Evolutionary conservation across 176 grass and related monocot species (phyloP), one percentile per base, ranked within the genome.

Genomic region (Typha latifolia): DNA sequence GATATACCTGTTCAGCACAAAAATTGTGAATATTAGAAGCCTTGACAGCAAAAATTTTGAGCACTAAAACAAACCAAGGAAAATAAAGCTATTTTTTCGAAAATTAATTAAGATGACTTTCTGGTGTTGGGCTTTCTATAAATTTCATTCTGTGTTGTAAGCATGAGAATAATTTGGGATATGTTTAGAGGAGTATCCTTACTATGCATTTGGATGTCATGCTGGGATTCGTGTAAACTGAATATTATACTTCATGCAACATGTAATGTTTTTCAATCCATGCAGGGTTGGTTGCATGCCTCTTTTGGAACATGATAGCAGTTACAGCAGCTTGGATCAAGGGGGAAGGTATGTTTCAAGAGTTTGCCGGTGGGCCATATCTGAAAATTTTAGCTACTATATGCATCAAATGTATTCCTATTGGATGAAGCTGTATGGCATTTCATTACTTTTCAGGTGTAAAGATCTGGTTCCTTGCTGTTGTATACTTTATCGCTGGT

Each of bases 401-500:
- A 59, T 9, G 53, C n/a, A 21, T 16, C 20, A 21, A 55, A 59
- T 19, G 11, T 59, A n/a, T 59, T 59, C 8, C 37, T 22, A 59
- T 59, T 21, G 11, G 20, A 59, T 59, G 20, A 59, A 59, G 53
- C 20, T 59, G 53, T 19, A 9, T 19, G 4, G 6, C n/a, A 21
- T 20, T 19, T 21, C 20, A 21, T 59, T 21, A 59, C 19, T 22
- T 61, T 49, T 43, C 72, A 96, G 91, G 83, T 69, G 88, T 97
- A 47, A 85, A 88, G 27, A 89, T 97, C 78, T 97, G 93, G 93
- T 84, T 97, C 64, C 88, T 97, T 50, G 85, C 93, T 49, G 70
- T 97, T 63, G 92, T 97, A 79, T 96, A 92, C 88, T 97, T 97
- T 63, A 73, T 97, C 55, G 83, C 88, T 49, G 93, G 93, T 84